Conservation (phyloP, 768 basidiomycete genomes). For the Coprinopsis sp. region DNA sequence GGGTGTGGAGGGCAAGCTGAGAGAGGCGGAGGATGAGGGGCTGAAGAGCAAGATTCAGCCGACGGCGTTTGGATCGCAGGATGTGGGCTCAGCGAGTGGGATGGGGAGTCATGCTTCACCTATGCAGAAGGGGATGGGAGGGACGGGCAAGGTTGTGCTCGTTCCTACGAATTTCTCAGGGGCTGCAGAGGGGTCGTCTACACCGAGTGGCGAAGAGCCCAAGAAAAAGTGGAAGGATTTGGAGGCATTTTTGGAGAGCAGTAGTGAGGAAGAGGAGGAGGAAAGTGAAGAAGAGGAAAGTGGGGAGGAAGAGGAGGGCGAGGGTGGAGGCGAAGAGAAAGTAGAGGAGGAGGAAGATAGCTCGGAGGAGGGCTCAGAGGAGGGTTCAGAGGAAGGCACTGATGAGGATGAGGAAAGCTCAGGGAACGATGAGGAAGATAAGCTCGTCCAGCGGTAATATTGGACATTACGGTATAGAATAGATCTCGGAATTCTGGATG, state of each 20-base stretch:
- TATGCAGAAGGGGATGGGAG: constrained; percentile 13
- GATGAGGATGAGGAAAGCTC: constrained; percentile 12
- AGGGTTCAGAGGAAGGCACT: constrained; percentile 13
- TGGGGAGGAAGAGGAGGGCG: constrained; percentile 26
- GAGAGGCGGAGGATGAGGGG: constrained; percentile 58
- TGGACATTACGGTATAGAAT: too few relatives aligned
- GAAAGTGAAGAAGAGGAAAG: constrained; percentile 23
- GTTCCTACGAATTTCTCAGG: constrained; percentile 48
- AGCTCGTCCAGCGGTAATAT: too few relatives aligned
- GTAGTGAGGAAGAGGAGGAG: constrained; percentile 22
- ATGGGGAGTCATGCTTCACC: too few relatives aligned
- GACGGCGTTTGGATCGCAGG: constrained; percentile 26
- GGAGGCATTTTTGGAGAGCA: constrained; percentile 57
- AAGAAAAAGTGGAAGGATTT: constrained; percentile 55
- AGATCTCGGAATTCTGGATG: too few relatives aligned
- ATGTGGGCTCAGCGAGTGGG: constrained; percentile 15
- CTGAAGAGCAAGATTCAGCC: constrained; percentile 23
- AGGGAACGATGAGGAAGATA: constrained; percentile 14
- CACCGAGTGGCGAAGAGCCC: constrained; percentile 16
- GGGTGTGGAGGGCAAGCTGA: constrained; percentile 73
- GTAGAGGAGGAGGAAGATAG: constrained; percentile 20
- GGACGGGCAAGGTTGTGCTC: constrained; percentile 30
- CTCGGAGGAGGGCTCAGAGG: constrained; percentile 18
- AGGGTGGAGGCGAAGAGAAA: constrained; percentile 26
- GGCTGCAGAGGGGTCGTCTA: constrained; percentile 21